These are phyloP conservation scores for Alternaria incomplexa DNA, from an alignment of 2,329 filamentous ascomycete genomes.

Conservation along the genomic window DNA sequence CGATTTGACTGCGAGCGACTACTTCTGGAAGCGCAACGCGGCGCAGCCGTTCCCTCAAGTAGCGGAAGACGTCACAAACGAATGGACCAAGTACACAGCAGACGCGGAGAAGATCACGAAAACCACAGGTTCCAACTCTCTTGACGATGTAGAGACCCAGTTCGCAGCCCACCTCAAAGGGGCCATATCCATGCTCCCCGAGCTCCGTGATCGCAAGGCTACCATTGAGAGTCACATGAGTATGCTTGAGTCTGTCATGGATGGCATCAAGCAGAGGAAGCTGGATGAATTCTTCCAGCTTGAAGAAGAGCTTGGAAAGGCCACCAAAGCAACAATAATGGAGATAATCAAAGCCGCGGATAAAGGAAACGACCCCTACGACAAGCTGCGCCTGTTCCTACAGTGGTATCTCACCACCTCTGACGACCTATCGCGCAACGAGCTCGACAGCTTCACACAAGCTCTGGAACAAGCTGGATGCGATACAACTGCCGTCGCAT, in stretches of 20 bases:
- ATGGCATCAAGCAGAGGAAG: constrained; percentile 66
- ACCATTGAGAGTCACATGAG: constrained; percentile 87
- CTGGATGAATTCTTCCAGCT: constrained; percentile 95
- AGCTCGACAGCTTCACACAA: constrained; percentile 87
- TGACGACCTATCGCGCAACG: constrained; percentile 79
- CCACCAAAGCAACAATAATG: constrained; percentile 70
- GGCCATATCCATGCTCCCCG: constrained; percentile 89
- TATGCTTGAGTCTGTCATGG: constrained; percentile 68
- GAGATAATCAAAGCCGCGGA: constrained; percentile 81
- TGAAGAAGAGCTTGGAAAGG: constrained; percentile 92
- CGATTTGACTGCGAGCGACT: constrained; percentile 87
- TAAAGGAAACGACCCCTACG: constrained; percentile 82
- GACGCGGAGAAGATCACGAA: constrained; percentile 93
- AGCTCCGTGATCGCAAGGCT: constrained; percentile 86
- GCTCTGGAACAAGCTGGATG: constrained; percentile 77
- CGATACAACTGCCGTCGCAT: constrained; percentile 79
- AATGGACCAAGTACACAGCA: constrained; percentile 93
- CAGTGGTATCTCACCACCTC: constrained; percentile 93
- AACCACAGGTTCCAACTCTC: constrained; percentile 89
- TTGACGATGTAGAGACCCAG: constrained; percentile 90
- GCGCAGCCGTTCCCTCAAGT: constrained; percentile 51
- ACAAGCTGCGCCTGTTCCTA: constrained; percentile 92
- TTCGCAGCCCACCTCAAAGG: constrained; percentile 95
- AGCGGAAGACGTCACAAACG: constrained; percentile 92
- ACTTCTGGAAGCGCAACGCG: constrained; percentile 96